Evolutionary conservation across 306 rosid species (phyloP), one percentile per base, ranked within the genome.

Genomic region (Datisca glomerata): DNA sequence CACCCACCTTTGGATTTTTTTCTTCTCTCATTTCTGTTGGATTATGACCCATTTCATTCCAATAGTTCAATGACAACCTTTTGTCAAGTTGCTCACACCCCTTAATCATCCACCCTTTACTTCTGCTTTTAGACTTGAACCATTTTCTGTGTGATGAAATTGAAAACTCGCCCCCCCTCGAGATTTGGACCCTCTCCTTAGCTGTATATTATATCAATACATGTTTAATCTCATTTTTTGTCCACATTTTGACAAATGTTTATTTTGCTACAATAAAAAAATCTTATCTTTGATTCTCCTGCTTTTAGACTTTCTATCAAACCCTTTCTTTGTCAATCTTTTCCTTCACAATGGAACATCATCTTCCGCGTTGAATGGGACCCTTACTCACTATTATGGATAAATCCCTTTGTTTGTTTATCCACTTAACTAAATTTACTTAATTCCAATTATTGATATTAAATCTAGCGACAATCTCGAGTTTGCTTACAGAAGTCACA

Each of bases 251-350:
- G 80, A 78, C 80, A 50, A 9, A 52, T 52, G 52, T 47, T 17
- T 39, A 18, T 32, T 8, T 51, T 57, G 42, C 15, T 25, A 37
- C 8, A 45, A 42, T 57, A 32, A 21, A 43, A 33, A 52, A 35
- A 74, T 82, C 89, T 72, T 75, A 78, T 78, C 76, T 59, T 49
- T 59, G 60, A 34, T 21, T 33, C 44, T 58, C 64, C 51, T 54
- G 12, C 27, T 28, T 39, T 56, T 46, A 28, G 47, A 39, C 68
- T 75, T 66, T 56, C 10, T 42, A 34, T 9, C 7, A 49, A 49
- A 8, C 45, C 47, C 55, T 49, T 69, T 53, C 31, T 52, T 43
- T 59, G 71, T 45, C 71, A 72, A 28, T 57, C 65, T 60, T 65
- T 63, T 43, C 24, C 39, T 28, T 19, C 65, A 65, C 53, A 72